Evolutionary conservation across 441 rosid genomes (phyloP), one percentile per base, ranked within the genome.

Genomic region (Lepidium campestre): DNA sequence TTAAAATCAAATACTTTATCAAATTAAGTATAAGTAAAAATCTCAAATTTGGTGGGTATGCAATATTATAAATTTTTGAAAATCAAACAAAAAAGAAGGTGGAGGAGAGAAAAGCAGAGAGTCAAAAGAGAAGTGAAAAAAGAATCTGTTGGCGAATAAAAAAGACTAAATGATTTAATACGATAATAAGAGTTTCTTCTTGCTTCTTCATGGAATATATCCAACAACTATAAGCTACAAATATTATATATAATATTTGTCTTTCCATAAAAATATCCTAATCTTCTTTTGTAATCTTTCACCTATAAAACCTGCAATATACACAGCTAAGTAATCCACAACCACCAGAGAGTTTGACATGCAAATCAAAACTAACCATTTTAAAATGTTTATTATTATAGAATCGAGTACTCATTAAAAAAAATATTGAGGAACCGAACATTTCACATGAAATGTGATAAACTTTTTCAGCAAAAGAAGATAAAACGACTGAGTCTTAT

Each of bases 81-180:
- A 39, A 63, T 10, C 4, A 19, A 46, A 15, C 10, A 53, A 47
- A 57, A 19, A 4, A 36, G n/a, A 25, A 49, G 55, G 61, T 41
- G 45, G 49, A 34, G 55, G 49, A 42, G 61, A 41, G 48, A 48
- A 65, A 66, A 41, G 56, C 41, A 50, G 8, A 58, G 36, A 42
- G 76, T 72, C 71, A 65, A 65, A 72, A 27, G 75, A 46, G 10
- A 71, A 39, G 65, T 64, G 65, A 63, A 71, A 63, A 63, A 65
- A 36, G 72, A 73, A 73, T 66, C 36, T 59, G 22, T 44, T 52
- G 48, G 57, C 45, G 67, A 59, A 73, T 73, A 73, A 59, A 47
- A 47, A 59, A 25, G 49, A 66, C 67, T 49, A 10, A 36, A 57
- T 34, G 41, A 23, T 48, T 55, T 57, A 57, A 11, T 27, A 31